Evolutionary conservation across 805 yeast species (phyloP).

Genomic region (Metschnikowia hibisci): DNA sequence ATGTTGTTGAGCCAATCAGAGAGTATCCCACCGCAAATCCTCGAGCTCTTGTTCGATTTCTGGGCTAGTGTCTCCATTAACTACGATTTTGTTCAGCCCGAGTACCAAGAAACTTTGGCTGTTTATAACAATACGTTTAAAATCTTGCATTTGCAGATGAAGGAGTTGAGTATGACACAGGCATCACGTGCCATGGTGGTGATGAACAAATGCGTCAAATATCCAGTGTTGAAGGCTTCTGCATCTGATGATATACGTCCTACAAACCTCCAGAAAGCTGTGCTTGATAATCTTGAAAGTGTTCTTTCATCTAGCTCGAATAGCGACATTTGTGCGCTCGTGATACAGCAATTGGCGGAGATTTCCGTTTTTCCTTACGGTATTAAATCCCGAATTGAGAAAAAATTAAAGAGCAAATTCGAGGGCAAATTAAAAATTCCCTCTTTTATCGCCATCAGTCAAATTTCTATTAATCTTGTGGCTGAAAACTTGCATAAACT

Average conservation of each 20-base stretch:
- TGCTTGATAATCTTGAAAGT: conserved; percentile 44
- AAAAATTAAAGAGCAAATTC: conserved; percentile 42
- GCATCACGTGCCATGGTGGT: conserved; percentile 52
- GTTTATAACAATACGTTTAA: conserved; percentile 53
- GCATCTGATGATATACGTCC: conserved; percentile 47
- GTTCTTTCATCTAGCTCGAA: conserved; percentile 25
- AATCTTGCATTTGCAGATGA: conserved; percentile 39
- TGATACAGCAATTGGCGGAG: conserved; percentile 52
- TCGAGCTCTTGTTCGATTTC: conserved; percentile 44
- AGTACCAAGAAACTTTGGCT: conserved; percentile 60
- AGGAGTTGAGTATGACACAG: conserved; percentile 28
- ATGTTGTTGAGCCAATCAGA: conserved; percentile 22
- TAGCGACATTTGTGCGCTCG: conserved; percentile 35
- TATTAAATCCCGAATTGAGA: conserved; percentile 52
- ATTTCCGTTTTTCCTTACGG: conserved; percentile 59
- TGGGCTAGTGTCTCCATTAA: conserved; percentile 45
- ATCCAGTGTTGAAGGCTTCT: conserved; percentile 64
- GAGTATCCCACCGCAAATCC: conserved; percentile 18
- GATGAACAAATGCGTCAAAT: conserved; percentile 63
- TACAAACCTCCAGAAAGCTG: conserved; percentile 60
- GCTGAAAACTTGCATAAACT: conserved; percentile 29
- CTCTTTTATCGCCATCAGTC: conserved; percentile 59
- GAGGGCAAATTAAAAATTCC: conserved; percentile 47
- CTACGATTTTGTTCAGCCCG: conserved; percentile 37
- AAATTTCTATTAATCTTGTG: conserved; percentile 42